Evolutionary conservation across 352 stramenopile species (phyloP).

Genomic region (Lagenidium giganteum): DNA sequence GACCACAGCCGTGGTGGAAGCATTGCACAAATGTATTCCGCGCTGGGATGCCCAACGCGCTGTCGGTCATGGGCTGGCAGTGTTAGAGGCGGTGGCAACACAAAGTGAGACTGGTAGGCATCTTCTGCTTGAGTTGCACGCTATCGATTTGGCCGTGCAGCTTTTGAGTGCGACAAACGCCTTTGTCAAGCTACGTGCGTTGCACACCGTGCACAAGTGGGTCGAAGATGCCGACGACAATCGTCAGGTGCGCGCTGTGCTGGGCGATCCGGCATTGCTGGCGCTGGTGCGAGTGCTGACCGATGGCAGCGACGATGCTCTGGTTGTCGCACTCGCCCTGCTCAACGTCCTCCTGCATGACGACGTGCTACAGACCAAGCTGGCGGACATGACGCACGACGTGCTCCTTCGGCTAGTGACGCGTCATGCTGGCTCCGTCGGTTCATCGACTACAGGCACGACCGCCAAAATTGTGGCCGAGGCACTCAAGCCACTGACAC

Average conservation of each 20-base stretch:
- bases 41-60: constrained; percentile 25
- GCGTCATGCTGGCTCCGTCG: constrained; percentile 2
- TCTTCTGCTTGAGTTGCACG: constrained; percentile 30
- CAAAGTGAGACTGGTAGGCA: constrained; percentile 19
- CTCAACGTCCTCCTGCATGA: constrained; percentile 46
- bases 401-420: constrained; percentile 45
- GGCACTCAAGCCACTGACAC: constrained; percentile 39
- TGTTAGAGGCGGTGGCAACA: constrained; percentile 43
- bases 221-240: constrained; percentile 32
- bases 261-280: constrained; percentile 31
- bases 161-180: constrained; percentile 32
- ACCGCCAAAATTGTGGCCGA: constrained; percentile 29
- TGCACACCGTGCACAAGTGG: constrained; percentile 36
- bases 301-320: constrained; percentile 26
- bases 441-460: constrained; percentile 1
- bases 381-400: constrained; percentile 56
- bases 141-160: constrained; percentile 33
- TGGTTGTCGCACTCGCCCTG: constrained; percentile 38
- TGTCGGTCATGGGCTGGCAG: constrained; percentile 33
- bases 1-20: constrained; percentile 16
- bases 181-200: constrained; percentile 39
- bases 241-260: constrained; percentile 15
- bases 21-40: constrained; percentile 27
- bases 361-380: constrained; percentile 42
- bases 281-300: constrained; percentile 46